These are phyloP conservation scores for Aureococcus anophagefferens DNA, from an alignment of 108 stramenopile genomes.

Conservation along the genomic window DNA sequence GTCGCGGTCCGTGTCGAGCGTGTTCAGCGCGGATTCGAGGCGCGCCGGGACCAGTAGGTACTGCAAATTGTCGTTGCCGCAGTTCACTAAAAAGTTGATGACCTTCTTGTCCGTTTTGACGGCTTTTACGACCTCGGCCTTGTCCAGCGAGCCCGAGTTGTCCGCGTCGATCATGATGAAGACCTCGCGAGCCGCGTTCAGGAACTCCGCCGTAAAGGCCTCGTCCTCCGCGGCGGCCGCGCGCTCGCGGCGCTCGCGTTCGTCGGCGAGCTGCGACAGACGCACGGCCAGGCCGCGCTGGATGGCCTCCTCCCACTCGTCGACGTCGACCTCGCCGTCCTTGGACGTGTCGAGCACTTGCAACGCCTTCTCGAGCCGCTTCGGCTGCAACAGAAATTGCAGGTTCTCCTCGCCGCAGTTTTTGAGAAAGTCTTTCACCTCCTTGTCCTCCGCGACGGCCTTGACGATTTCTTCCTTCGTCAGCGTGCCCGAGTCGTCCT, in stretches of 20 bases:
- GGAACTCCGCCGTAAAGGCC: background rate
- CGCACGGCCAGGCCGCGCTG: background rate
- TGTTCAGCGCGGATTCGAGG: background rate
- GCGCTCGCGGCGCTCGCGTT: background rate
- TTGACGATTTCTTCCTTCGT: background rate
- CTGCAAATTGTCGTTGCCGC: background rate
- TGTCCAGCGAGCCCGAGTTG: background rate
- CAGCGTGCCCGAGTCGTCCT: background rate
- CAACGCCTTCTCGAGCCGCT: background rate
- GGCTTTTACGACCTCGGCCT: background rate
- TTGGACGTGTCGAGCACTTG: background rate
- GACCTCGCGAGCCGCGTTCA: background rate
- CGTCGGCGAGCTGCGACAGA: background rate
- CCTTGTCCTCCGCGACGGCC: background rate
- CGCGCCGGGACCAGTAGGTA: background rate
- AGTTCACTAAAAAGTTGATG: background rate
- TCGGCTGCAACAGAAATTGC: background rate
- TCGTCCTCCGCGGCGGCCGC: background rate
- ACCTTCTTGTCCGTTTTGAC: background rate
- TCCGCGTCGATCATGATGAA: background rate
- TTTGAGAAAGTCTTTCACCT: background rate
- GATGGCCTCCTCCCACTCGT: background rate
- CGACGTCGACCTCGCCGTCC: background rate
- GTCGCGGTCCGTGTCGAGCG: background rate
- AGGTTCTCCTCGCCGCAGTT: background rate